A percentile compares a stretch with the other conserved stretches of the same genome.
phyloP scores from a whole-genome alignment of 768 basidiomycete species.

The Lentinula detonsa region DNA sequence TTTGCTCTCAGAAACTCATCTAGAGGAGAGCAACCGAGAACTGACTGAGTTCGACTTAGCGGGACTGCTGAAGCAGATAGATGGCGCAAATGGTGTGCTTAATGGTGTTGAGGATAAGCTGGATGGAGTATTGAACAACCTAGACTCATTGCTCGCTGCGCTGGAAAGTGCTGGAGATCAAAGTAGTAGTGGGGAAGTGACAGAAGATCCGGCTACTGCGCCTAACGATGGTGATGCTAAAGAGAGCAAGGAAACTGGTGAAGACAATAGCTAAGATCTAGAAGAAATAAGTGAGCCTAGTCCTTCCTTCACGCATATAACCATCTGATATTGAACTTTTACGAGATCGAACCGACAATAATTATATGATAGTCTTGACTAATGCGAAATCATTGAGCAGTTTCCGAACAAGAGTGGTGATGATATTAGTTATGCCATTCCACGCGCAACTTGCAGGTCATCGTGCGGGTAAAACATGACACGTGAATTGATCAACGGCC shows the following conservation, averaged over 20 bases:
- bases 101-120: constrained; percentile 5
- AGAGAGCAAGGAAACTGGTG: neutral
- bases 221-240: neutral
- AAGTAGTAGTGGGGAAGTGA: neutral
- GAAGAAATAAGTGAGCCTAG: neutral
- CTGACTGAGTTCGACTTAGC: neutral
- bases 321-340: neutral
- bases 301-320: neutral
- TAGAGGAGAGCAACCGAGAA: neutral
- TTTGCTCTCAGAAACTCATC: neutral
- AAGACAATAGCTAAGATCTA: neutral
- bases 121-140: neutral
- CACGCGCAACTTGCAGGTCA: too few relatives aligned
- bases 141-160: constrained; percentile 2
- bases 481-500: too few relatives aligned
- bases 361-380: too few relatives aligned
- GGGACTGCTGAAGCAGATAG: constrained; percentile 2
- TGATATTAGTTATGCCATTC: too few relatives aligned
- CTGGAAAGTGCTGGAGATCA: neutral
- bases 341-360: neutral
- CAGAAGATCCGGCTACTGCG: neutral
- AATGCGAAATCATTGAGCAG: neutral
- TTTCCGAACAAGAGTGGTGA: too few relatives aligned
- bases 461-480: too few relatives aligned
- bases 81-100: neutral